phyloP scores from a whole-genome alignment of 2,329 filamentous ascomycete species.

The Dryadomyces quercus-mongolicae region DNA sequence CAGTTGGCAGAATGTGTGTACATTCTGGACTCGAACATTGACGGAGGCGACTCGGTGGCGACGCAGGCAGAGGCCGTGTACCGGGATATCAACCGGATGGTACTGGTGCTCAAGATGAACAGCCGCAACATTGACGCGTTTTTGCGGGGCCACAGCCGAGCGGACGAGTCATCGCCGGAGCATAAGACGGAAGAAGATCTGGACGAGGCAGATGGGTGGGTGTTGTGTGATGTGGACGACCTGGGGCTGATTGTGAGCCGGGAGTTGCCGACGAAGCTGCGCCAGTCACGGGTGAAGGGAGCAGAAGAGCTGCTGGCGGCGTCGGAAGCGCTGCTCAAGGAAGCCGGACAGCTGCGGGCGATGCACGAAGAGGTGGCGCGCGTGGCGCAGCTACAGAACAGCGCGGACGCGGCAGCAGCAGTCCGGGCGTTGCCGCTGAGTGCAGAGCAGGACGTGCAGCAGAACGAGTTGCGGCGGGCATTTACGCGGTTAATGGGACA shows the following conservation, averaged over 20 bases:
- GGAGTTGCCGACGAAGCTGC: constrained; percentile 51
- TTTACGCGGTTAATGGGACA: constrained; percentile 63
- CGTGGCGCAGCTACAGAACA: constrained; percentile 52
- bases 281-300: constrained; percentile 55
- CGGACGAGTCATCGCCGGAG: constrained; percentile 36
- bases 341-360: constrained; percentile 58
- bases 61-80: constrained; percentile 57
- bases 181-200: constrained; percentile 49
- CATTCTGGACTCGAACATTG: constrained; percentile 31
- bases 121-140: constrained; percentile 52
- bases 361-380: constrained; percentile 71
- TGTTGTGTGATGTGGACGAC: constrained; percentile 62
- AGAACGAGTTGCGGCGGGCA: constrained; percentile 69
- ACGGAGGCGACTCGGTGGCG: constrained; percentile 44
- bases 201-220: constrained; percentile 56
- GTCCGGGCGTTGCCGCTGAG: constrained; percentile 64
- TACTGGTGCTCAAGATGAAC: constrained; percentile 84
- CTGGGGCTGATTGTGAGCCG: constrained; percentile 52
- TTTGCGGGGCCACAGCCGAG: constrained; percentile 53
- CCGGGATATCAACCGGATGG: constrained; percentile 83
- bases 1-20: constrained; percentile 54
- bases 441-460: constrained; percentile 71
- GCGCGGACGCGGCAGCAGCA: constrained; percentile 53
- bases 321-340: constrained; percentile 55
- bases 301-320: constrained; percentile 56